Base-by-base conservation (phyloP, 1,284 basidiomycete species). In the Athelia psychrophila region DNA sequence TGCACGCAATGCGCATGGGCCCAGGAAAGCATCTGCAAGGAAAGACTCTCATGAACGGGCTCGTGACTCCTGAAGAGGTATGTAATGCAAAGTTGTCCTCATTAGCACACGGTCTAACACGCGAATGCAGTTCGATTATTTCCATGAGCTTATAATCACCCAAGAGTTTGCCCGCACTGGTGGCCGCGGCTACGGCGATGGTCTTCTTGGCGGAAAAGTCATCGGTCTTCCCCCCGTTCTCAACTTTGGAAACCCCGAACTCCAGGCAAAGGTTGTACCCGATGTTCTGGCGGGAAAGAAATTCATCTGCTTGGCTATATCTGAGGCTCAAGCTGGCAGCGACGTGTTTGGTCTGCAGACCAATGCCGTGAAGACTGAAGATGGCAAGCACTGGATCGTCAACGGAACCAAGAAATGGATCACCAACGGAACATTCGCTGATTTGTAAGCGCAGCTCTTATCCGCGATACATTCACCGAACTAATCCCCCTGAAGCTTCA, bases 1-100 rank as follows among this genome's bases (percentile, higher is more conserved):
- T 95, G 51, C 86, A 92, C 65, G 89, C 92, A 3, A 97, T 97
- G 94, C 84, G 93, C 47, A 75, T 98, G 68, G 95, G 95, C 10
- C 88, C 87, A 18, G 88, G 88, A 20, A 86, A 86, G 61, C 94
- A 97, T 63, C 74, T 98, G 32, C 77, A 91, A 63, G 95, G 94
- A 3, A 79, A 84, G 24, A 83, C 78, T 24, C 77, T 98, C 15
- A 89, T 95, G 78, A 81, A 83, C 54, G 95, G 90, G 4, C 65
- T 88, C 25, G 86, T 97, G 55, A 88, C 84, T 61, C 91, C 92
- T 8, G 95, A 97, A 68, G 85, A 96, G 65, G 86, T 83, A 53
- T 60, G 78, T 58, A 70, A 68, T 55, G 66, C 66, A 40, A n/a
- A 24, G 20, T 23, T 3, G 35, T 30, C 18, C 24, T 35, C 40